Conservation (phyloP, 176 grass and related monocot species). For the bread wheat (Triticum aestivum) region DNA sequence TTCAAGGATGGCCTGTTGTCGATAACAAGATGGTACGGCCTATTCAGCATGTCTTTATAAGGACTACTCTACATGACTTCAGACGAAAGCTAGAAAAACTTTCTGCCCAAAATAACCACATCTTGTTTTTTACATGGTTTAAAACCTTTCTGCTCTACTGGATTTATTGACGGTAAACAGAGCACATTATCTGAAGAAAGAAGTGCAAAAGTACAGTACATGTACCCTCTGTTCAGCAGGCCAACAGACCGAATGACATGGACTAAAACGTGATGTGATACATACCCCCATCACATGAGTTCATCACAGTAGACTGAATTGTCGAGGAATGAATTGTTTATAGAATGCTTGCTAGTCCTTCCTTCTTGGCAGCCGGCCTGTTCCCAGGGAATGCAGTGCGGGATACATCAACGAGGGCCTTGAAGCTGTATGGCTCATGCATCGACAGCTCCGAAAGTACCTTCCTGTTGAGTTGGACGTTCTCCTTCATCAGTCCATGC, state of each 20-base stretch:
- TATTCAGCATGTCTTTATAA: neutral
- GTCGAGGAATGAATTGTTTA: conserved; percentile 11
- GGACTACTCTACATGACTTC: neutral
- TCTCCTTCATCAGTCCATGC: conserved; percentile 93
- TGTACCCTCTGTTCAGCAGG: neutral
- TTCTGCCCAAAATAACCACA: neutral
- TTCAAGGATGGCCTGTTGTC: neutral
- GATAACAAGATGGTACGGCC: neutral
- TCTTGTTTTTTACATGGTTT: too few species aligned
- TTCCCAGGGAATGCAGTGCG: conserved; percentile 81
- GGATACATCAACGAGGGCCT: conserved; percentile 78
- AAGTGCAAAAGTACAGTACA: conserved; percentile 11
- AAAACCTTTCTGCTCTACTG: neutral
- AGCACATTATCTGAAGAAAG: neutral
- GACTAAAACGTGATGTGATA: neutral
- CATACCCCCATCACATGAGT: neutral
- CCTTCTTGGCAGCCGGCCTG: conserved; percentile 48
- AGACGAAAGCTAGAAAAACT: neutral
- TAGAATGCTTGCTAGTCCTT: conserved; percentile 56
- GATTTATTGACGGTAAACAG: neutral
- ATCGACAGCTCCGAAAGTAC: conserved; percentile 86
- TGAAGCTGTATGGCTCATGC: conserved; percentile 96
- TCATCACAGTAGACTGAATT: neutral
- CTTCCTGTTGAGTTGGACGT: conserved; percentile 93
- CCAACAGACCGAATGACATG: neutral